Base-by-base conservation (phyloP, 331 rosid genomes). In the Erythrophleum ivorense region DNA sequence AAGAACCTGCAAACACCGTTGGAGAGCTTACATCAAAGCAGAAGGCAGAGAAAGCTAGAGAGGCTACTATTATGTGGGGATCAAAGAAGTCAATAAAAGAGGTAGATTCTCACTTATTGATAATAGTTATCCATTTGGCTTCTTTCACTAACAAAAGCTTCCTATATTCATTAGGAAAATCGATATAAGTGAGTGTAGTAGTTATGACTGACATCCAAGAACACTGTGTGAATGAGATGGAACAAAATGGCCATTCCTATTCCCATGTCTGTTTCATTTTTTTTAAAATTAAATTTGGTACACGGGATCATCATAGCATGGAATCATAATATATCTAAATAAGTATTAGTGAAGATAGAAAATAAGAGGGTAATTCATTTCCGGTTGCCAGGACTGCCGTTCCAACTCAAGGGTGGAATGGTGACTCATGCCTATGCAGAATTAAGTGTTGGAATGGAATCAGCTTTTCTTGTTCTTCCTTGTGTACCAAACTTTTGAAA, bases 11-110 rank as follows among this genome's bases (percentile, higher is more conserved):
- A 54, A 83, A 3, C 71, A 90, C 58, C 2, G 16, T 58, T 72
- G 90, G 70, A 73, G 92, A 90, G 82, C 78, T 85, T 54, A 80
- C 93, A 41, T 36, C 8, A 14, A 34, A 75, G 73, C 48, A 79
- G 82, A 90, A 74, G 80, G 70, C 21, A 6, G 87, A 52, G 4
- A 88, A 55, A 29, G 52, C 40, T 63, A 60, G 66, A 15, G 80
- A 82, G 73, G 86, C 92, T 45, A 87, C 87, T 36, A 68, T 53
- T 70, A 55, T 63, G 16, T 90, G 74, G 79, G 97, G 97, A 67
- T 90, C 98, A 70, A 94, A 88, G 88, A 88, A 24, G 78, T 79
- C 90, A 8, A 87, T 75, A 18, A 86, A 74, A 16, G 76, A 76
- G 92, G 98, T 92, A 83, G 50, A 46, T 57, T 48, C 50, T 79